Conservation (phyloP, 805 yeast species). For the Candida krabiensis region DNA sequence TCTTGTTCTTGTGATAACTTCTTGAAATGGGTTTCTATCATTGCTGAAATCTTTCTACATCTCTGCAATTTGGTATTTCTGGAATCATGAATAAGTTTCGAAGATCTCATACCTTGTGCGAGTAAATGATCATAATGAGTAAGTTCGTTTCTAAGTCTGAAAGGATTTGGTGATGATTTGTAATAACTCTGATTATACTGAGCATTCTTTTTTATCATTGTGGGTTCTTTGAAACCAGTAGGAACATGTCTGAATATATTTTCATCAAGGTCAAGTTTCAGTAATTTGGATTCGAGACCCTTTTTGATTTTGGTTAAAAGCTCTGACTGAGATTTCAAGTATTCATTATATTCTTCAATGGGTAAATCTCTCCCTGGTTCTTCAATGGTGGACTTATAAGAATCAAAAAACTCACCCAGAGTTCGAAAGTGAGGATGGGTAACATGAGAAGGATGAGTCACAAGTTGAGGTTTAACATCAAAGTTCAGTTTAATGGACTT, state of each 20-base stretch:
- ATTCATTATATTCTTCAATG: constrained; percentile 58
- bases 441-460: constrained; percentile 62
- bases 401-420: constrained; percentile 47
- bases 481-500: constrained; percentile 33
- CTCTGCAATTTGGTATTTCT: constrained; percentile 64
- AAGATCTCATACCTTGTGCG: constrained; percentile 70
- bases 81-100: constrained; percentile 67
- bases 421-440: constrained; percentile 43
- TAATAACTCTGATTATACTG: constrained; percentile 29
- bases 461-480: constrained; percentile 43
- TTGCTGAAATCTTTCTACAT: constrained; percentile 70
- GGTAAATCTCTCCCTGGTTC: constrained; percentile 46
- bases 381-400: constrained; percentile 61
- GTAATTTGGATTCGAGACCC: constrained; percentile 45
- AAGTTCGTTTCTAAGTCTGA: constrained; percentile 32
- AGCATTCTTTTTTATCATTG: constrained; percentile 36
- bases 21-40: constrained; percentile 85
- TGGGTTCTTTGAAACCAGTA: constrained; percentile 39
- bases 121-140: constrained; percentile 74
- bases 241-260: constrained; percentile 47
- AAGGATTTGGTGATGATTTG: constrained; percentile 43
- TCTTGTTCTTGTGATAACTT: constrained; percentile 88
- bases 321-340: constrained; percentile 51
- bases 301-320: constrained; percentile 44
- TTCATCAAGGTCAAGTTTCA: constrained; percentile 45